Percentiles rank a stretch among this genome's conserved stretches.
Evolutionary conservation across 2,329 filamentous ascomycete species (phyloP).

Genomic region (Phialophora verrucosa): DNA sequence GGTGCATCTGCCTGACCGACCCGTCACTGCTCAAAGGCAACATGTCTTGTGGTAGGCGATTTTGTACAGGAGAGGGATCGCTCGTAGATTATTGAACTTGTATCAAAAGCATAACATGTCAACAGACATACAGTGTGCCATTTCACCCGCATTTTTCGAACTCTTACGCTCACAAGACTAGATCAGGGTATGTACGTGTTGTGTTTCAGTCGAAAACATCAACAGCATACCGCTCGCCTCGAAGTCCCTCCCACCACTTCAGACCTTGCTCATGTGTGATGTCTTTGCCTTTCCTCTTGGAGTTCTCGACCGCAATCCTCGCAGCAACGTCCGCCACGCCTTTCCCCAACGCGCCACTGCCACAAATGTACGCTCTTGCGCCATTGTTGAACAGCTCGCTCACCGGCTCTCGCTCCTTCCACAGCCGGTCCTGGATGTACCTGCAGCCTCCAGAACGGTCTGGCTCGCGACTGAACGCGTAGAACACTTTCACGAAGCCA

Average conservation of each 20-base stretch:
- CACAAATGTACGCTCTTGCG: constrained; percentile 69
- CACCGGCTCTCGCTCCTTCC: constrained; percentile 54
- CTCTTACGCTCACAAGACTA: background rate
- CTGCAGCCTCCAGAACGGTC: constrained; percentile 54
- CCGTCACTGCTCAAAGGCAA: constrained; percentile 80
- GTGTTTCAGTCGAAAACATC: constrained; percentile 36
- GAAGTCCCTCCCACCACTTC: constrained; percentile 36
- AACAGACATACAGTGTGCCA: background rate
- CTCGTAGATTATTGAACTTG: background rate
- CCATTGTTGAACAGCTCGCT: constrained; percentile 54
- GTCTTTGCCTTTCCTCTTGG: constrained; percentile 46
- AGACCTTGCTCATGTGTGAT: constrained; percentile 48
- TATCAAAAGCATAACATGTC: constrained; percentile 6
- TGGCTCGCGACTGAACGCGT: constrained; percentile 62
- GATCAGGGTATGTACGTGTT: background rate
- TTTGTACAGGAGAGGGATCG: constrained; percentile 3
- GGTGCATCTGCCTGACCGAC: constrained; percentile 85
- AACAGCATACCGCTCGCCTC: constrained; percentile 37
- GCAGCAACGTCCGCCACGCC: constrained; percentile 53
- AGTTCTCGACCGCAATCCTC: constrained; percentile 42
- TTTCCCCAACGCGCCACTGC: constrained; percentile 59
- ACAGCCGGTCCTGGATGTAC: constrained; percentile 61
- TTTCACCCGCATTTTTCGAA: background rate
- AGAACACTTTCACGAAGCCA: constrained; percentile 66
- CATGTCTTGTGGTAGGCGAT: constrained; percentile 87